phyloP scores from a whole-genome alignment of 768 basidiomycete species.

The Rhodocollybia butyracea region DNA sequence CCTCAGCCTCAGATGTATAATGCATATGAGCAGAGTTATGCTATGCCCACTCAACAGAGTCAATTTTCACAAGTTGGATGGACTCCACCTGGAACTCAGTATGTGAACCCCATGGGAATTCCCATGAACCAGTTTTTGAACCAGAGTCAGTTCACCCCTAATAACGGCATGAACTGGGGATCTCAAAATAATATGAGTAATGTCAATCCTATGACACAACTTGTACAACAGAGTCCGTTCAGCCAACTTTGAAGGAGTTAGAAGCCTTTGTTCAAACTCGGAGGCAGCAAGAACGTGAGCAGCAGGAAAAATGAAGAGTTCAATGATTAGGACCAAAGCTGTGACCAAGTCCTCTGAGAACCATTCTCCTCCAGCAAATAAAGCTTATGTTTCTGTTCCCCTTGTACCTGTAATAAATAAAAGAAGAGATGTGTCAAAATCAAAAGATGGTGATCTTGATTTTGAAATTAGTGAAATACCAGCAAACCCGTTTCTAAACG shows the following conservation, averaged over 20 bases:
- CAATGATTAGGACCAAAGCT: neutral
- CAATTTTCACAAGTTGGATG: slow-evolving; percentile 2
- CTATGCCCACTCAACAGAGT: neutral
- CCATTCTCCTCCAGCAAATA: neutral
- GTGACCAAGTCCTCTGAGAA: neutral
- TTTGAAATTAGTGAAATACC: neutral
- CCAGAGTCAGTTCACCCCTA: neutral
- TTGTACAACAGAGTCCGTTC: neutral
- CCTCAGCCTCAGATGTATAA: neutral
- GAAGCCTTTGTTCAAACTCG: neutral
- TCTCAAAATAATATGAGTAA: neutral
- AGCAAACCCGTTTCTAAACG: neutral
- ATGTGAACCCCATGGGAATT: too few relatives aligned
- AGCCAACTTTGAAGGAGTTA: neutral
- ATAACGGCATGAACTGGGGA: neutral
- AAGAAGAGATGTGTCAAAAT: neutral
- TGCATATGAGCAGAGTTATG: neutral
- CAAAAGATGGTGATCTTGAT: neutral
- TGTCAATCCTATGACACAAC: neutral
- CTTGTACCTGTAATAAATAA: too few relatives aligned
- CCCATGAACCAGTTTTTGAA: too few relatives aligned
- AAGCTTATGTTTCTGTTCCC: too few relatives aligned
- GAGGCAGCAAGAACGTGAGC: neutral
- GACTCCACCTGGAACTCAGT: neutral
- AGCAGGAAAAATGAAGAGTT: neutral